Conservation (phyloP, 2,329 filamentous ascomycete species). For the Dothistroma septosporum region DNA sequence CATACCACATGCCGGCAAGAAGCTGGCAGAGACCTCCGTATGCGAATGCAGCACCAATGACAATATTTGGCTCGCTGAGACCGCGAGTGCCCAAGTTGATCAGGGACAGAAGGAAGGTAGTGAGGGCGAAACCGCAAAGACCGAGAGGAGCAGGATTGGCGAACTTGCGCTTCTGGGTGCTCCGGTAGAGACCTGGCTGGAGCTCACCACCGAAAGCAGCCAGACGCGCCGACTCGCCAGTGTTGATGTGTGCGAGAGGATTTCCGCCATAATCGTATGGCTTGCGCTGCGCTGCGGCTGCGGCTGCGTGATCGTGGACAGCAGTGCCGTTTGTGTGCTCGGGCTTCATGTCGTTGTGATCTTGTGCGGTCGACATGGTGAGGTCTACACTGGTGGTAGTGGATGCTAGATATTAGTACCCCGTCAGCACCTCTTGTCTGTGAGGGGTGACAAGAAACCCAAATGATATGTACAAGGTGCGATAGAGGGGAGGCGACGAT, state of each 20-base stretch:
- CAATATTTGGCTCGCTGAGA: slow-evolving; percentile 44
- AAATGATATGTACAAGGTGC: slow-evolving; percentile 6
- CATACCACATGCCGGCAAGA: slow-evolving; percentile 53
- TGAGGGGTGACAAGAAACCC: background rate
- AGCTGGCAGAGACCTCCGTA: slow-evolving; percentile 52
- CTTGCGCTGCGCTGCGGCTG: slow-evolving; percentile 35
- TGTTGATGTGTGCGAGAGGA: slow-evolving; percentile 48
- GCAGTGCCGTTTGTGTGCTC: slow-evolving; percentile 30
- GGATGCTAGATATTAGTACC: background rate
- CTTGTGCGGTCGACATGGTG: slow-evolving; percentile 43
- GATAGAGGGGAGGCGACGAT: slow-evolving; percentile 1
- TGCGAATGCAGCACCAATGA: slow-evolving; percentile 47
- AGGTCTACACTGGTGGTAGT: background rate
- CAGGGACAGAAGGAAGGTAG: slow-evolving; percentile 57
- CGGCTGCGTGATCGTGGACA: slow-evolving; percentile 37
- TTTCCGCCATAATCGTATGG: slow-evolving; percentile 51
- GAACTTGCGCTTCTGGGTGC: slow-evolving; percentile 42
- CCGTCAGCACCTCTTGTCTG: background rate
- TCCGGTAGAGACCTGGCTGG: slow-evolving; percentile 49
- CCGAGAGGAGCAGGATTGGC: slow-evolving; percentile 60
- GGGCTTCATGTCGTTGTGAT: slow-evolving; percentile 33
- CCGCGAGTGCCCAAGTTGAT: slow-evolving; percentile 47
- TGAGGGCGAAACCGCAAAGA: slow-evolving; percentile 61
- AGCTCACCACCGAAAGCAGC: slow-evolving; percentile 51
- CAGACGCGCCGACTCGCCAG: slow-evolving; percentile 47